Percentiles rank a stretch among this genome's conserved stretches.
These are phyloP conservation scores for Paecilomyces variotii DNA, from an alignment of 2,329 filamentous ascomycete species.

Conservation along the genomic window DNA sequence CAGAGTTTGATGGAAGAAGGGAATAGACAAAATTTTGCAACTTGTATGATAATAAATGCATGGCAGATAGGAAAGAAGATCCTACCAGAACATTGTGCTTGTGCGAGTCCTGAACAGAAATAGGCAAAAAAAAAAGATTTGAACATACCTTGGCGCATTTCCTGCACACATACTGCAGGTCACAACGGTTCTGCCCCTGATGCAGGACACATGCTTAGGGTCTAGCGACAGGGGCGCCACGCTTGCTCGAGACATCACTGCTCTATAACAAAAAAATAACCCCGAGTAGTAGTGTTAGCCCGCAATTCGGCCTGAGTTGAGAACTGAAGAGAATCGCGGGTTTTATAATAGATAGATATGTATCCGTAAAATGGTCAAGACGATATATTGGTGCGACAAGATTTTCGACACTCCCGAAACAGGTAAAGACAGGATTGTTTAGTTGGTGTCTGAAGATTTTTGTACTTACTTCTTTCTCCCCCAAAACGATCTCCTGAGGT, in stretches of 20 bases:
- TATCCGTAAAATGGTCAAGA: background rate
- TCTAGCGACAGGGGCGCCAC: constrained; percentile 16
- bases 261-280: constrained; percentile 11
- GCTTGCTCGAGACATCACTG: constrained; percentile 6
- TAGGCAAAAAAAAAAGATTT: background rate
- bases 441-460: background rate
- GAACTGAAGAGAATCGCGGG: too few species aligned
- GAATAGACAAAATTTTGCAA: background rate
- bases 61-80: background rate
- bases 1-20: background rate
- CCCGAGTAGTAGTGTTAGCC: background rate
- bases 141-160: constrained; percentile 27
- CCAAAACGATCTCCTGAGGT: background rate
- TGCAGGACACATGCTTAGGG: constrained; percentile 25
- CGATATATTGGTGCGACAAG: background rate
- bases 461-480: background rate
- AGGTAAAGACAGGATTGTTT: background rate
- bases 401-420: background rate
- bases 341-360: background rate
- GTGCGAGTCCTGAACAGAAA: background rate
- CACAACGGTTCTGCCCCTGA: constrained; percentile 23
- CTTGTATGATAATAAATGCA: background rate
- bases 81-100: background rate
- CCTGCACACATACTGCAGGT: constrained; percentile 30
- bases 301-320: background rate